phyloP scores from a whole-genome alignment of 2,329 filamentous ascomycete species.

The Trichoderma arundinaceum region DNA sequence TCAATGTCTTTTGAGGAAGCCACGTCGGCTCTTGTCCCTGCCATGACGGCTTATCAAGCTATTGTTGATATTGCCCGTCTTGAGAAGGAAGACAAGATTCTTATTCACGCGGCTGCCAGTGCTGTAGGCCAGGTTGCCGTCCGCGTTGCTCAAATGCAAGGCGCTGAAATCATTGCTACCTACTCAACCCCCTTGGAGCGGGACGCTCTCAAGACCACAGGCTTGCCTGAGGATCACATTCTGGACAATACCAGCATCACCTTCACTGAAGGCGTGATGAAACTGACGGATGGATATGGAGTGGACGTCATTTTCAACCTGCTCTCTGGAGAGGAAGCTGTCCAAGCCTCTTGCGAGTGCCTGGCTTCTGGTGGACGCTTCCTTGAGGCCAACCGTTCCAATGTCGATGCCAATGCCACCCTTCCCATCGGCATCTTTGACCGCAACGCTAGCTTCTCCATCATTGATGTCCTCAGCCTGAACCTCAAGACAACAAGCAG shows the following conservation, averaged over 20 bases:
- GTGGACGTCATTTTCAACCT: slow-evolving; percentile 47
- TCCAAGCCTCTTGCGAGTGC: slow-evolving; percentile 44
- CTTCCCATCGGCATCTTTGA: slow-evolving; percentile 34
- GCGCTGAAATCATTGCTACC: slow-evolving; percentile 38
- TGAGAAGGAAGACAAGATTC: slow-evolving; percentile 41
- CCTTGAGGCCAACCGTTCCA: slow-evolving; percentile 46
- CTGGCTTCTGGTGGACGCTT: slow-evolving; percentile 45
- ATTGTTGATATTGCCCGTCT: slow-evolving; percentile 38
- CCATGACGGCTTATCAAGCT: slow-evolving; percentile 41
- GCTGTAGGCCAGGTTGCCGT: slow-evolving; percentile 44
- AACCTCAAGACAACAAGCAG: slow-evolving; percentile 6
- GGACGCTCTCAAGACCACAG: slow-evolving; percentile 38
- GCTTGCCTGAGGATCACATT: slow-evolving; percentile 42
- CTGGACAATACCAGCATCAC: slow-evolving; percentile 40
- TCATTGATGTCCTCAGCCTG: slow-evolving; percentile 34
- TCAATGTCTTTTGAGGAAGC: slow-evolving; percentile 44
- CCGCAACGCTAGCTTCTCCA: slow-evolving; percentile 34
- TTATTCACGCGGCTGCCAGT: slow-evolving; percentile 45
- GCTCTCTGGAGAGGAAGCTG: slow-evolving; percentile 38
- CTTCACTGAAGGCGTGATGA: slow-evolving; percentile 41
- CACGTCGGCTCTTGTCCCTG: slow-evolving; percentile 43
- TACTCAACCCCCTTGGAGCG: slow-evolving; percentile 41
- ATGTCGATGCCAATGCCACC: slow-evolving; percentile 35
- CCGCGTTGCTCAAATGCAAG: slow-evolving; percentile 37
- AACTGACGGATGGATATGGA: slow-evolving; percentile 39